A percentile compares a stretch with the other conserved stretches of the same genome.
Conservation (phyloP, 2,329 filamentous ascomycete genomes). For the Claviceps sp. region DNA sequence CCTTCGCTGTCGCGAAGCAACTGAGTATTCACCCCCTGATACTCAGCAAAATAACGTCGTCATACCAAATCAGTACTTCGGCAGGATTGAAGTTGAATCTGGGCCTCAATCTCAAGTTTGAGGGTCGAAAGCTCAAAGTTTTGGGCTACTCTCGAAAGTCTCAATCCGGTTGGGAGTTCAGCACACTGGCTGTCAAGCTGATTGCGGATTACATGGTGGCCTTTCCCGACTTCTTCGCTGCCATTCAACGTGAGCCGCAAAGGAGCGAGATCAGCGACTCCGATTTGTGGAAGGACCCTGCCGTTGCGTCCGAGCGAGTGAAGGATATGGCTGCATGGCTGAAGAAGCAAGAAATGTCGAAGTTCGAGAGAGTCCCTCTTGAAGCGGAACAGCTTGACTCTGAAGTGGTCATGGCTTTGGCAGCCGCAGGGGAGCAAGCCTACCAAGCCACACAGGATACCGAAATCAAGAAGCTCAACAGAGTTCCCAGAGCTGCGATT, state of each 20-base stretch:
- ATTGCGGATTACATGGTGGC: conserved; percentile 81
- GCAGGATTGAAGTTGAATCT: conserved; percentile 78
- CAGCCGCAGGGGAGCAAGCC: conserved; percentile 56
- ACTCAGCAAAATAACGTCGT: conserved; percentile 90
- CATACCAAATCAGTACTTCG: conserved; percentile 68
- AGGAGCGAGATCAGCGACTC: conserved; percentile 73
- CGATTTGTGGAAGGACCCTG: conserved; percentile 67
- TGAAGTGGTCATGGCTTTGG: conserved; percentile 69
- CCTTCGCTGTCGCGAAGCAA: conserved; percentile 74
- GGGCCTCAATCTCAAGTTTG: conserved; percentile 92
- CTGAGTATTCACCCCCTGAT: conserved; percentile 74
- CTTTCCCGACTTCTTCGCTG: conserved; percentile 91
- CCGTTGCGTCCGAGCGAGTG: conserved; percentile 62
- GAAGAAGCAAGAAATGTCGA: conserved; percentile 80
- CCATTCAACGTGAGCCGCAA: conserved; percentile 72
- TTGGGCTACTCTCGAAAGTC: conserved; percentile 86
- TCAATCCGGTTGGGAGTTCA: conserved; percentile 89
- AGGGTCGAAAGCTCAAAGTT: conserved; percentile 89
- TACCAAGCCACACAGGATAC: conserved; percentile 36
- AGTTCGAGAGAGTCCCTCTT: conserved; percentile 87
- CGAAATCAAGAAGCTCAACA: conserved; percentile 57
- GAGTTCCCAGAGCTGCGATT: conserved; percentile 74
- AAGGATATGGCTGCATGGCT: conserved; percentile 93
- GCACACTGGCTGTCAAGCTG: conserved; percentile 65
- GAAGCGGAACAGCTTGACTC: conserved; percentile 96